Conservation (phyloP, 768 basidiomycete species). For the Lactarius akahatsu region DNA sequence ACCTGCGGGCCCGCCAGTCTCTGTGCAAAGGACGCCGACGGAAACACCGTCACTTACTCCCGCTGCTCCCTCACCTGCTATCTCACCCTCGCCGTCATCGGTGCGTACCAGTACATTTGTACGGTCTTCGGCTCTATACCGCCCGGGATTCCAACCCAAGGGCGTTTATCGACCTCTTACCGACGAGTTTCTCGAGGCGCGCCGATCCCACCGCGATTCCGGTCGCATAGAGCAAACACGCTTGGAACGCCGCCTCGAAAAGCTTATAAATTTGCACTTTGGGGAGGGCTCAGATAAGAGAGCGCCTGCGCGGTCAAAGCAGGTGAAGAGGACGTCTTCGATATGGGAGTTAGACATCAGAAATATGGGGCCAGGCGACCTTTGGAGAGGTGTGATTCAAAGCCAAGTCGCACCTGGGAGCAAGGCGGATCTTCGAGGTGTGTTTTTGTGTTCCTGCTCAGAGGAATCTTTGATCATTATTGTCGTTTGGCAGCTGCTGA, state of each 20-base stretch:
- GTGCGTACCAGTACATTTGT: constrained; percentile 23
- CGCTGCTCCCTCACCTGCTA: constrained; percentile 24
- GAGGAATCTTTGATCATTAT: not conserved
- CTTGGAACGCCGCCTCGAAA: constrained; percentile 83
- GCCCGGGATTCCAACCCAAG: constrained; percentile 90
- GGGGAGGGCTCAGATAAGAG: constrained; percentile 36
- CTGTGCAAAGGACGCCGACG: constrained; percentile 24
- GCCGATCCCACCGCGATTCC: constrained; percentile 40
- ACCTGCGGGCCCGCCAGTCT: constrained; percentile 2
- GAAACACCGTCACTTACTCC: constrained; percentile 30
- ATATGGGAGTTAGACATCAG: constrained; percentile 71
- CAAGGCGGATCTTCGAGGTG: constrained; percentile 72
- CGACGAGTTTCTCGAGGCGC: constrained; percentile 68
- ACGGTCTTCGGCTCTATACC: constrained; percentile 59
- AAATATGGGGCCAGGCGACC: constrained; percentile 61
- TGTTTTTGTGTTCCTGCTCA: constrained; percentile 20
- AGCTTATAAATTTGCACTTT: constrained; percentile 76
- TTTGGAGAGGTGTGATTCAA: constrained; percentile 66
- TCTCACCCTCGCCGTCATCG: constrained; percentile 31
- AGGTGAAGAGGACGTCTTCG: constrained; percentile 53
- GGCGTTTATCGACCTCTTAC: constrained; percentile 80
- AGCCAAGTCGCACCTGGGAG: constrained; percentile 43
- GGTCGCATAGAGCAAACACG: constrained; percentile 79
- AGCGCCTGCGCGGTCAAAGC: constrained; percentile 27
- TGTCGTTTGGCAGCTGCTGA: constrained; percentile 57